Evolutionary conservation across 495 filamentous ascomycete species (phyloP), one percentile per base, ranked within the genome.

Genomic region (Aspergillus heteromorphus): DNA sequence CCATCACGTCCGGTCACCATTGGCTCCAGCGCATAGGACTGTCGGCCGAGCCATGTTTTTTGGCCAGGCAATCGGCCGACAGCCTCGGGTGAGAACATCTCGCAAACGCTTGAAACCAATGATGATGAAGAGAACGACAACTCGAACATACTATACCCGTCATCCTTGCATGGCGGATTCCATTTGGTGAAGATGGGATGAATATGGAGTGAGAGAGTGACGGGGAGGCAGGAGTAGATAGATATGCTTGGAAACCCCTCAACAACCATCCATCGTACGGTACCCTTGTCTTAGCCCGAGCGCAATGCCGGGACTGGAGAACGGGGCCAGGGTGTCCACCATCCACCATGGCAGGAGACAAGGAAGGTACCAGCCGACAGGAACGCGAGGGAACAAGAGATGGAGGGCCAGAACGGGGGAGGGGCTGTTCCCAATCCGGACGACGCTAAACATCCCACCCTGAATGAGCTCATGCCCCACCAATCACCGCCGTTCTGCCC

Each of bases 1-100:
- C 66, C 70, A 73, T 73, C 63, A 42, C 27, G 42, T 38, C 27
- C 30, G 29, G 53, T 56, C 55, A 62, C 65, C 48, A 73, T 73
- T 73, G 70, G 70, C 45, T 59, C 57, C 55, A 45, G 16, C 36
- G 52, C 43, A 40, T 42, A 45, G 48, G 40, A 58, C 59, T 60
- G 53, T 65, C 65, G 62, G 65, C 65, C 65, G 66, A 66, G 49
- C 66, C 31, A 54, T 48, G 27, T 43, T 29, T 19, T 57, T 48
- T 42, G 45, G 49, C 19, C 51, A 47, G 29, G 42, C 17, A 64
- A 47, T 70, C 69, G 67, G 67, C 67, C 65, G 65, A 69, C 55
- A 65, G 23, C 23, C 29, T 56, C 50, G 49, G 53, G 38, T 51
- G 41, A 48, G 41, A 50, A 38, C 21, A 11, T 41, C 5, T 47